Evolutionary conservation across 2,329 filamentous ascomycete species (phyloP).

Genomic region (Cladosporium halotolerans): DNA sequence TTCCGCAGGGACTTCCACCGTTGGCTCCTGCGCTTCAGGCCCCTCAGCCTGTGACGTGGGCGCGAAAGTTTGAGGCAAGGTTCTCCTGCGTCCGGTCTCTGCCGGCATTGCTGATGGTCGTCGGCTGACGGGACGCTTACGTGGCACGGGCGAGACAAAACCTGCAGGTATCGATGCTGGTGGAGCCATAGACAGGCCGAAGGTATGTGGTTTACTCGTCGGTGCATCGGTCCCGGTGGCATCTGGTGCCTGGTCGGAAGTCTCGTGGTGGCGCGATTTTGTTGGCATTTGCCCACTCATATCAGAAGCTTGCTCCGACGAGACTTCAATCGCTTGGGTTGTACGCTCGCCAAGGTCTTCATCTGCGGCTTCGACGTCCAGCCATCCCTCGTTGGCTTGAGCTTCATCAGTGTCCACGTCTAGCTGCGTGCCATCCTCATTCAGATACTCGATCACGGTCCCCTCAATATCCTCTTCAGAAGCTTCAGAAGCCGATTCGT

Average conservation of each 20-base stretch:
- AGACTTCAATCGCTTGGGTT: neutral
- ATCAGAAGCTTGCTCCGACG: neutral
- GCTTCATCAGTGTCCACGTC: conserved; percentile 14
- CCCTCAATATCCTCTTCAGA: conserved; percentile 15
- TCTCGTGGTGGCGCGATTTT: no score
- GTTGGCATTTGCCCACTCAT: neutral
- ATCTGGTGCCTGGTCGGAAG: no score
- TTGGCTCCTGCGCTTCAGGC: no score
- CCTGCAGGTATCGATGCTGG: conserved; percentile 21
- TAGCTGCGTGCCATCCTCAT: conserved; percentile 20
- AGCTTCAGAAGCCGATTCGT: neutral
- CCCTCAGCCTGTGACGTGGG: no score
- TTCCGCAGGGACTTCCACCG: no score
- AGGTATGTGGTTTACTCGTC: no score
- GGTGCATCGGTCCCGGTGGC: no score
- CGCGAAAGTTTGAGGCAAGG: conserved; percentile 25
- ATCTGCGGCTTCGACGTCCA: conserved; percentile 24
- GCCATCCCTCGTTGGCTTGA: conserved; percentile 15
- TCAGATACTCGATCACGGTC: conserved; percentile 21
- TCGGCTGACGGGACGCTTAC: neutral
- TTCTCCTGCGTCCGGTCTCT: conserved; percentile 17
- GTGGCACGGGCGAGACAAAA: conserved; percentile 27
- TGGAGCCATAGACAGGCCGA: neutral
- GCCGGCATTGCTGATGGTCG: neutral
- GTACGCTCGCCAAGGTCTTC: conserved; percentile 14